Percentiles rank a stretch among this genome's conserved stretches.
Conservation (phyloP, 2,329 filamentous ascomycete genomes). For the Cyphellophora attinorum region DNA sequence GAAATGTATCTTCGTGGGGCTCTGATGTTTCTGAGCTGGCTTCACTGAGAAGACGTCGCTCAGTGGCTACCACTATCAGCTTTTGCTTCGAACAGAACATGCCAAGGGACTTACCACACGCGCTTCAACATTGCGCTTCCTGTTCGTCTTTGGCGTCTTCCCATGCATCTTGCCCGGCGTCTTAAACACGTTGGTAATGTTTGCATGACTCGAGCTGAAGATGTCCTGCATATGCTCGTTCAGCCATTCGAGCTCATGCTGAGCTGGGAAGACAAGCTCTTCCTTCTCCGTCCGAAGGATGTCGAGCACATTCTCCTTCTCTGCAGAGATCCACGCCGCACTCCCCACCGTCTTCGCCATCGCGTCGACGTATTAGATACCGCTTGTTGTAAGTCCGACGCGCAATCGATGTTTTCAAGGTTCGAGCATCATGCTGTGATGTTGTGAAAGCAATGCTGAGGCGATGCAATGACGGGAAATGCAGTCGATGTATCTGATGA, state of each 20-base stretch:
- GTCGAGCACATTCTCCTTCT: conserved; percentile 67
- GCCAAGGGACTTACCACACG: conserved; percentile 30
- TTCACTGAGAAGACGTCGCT: conserved; percentile 38
- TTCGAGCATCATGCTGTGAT: too few relatives aligned
- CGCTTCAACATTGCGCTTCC: conserved; percentile 33
- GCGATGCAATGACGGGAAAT: too few relatives aligned
- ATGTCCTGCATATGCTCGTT: conserved; percentile 98
- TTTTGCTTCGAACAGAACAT: conserved; percentile 1
- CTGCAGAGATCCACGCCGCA: conserved; percentile 72
- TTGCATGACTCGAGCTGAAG: conserved; percentile 74
- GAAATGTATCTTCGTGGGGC: conserved; percentile 21
- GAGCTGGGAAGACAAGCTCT: conserved; percentile 83
- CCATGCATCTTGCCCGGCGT: conserved; percentile 40
- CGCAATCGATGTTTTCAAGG: too few relatives aligned
- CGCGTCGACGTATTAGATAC: too few relatives aligned
- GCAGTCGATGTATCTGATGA: too few relatives aligned
- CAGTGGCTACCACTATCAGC: conserved; percentile 28
- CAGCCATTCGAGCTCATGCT: conserved; percentile 94
- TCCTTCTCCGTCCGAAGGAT: conserved; percentile 76
- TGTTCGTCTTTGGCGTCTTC: conserved; percentile 36
- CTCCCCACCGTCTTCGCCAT: conserved; percentile 58
- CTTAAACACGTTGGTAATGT: conserved; percentile 92
- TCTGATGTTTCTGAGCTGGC: conserved; percentile 20
- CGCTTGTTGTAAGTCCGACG: too few relatives aligned
- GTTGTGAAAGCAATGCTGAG: too few relatives aligned